Conservation (phyloP, 2,329 filamentous ascomycete genomes). For the Fusarium clavum region DNA sequence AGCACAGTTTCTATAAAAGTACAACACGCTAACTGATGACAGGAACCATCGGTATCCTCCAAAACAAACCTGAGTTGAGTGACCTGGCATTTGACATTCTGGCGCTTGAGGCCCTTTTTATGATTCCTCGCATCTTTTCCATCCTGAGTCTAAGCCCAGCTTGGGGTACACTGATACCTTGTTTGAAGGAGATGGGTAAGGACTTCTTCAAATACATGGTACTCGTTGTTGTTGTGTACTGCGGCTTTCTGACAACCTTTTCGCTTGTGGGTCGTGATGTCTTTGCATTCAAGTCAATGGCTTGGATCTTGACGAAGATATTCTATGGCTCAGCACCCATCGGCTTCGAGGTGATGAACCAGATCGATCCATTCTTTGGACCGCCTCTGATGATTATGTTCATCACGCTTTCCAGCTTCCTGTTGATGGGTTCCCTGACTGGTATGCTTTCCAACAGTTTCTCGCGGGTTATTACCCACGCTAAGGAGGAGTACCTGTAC, state of each 20-base stretch:
- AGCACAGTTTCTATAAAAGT: fast-evolving
- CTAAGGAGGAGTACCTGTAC: constrained; percentile 81
- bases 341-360: constrained; percentile 75
- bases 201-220: constrained; percentile 90
- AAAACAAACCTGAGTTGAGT: constrained; percentile 70
- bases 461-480: constrained; percentile 71
- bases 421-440: constrained; percentile 82
- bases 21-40: constrained; percentile 7
- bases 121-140: constrained; percentile 89
- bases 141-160: constrained; percentile 88
- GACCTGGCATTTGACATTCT: constrained; percentile 90
- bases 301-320: constrained; percentile 81
- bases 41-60: constrained; percentile 56
- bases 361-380: constrained; percentile 69
- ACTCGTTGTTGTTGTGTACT: constrained; percentile 82
- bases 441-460: constrained; percentile 83
- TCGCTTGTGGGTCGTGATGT: constrained; percentile 78
- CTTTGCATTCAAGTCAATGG: constrained; percentile 75
- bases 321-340: constrained; percentile 83
- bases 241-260: constrained; percentile 91
- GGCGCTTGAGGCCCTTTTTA: constrained; percentile 86
- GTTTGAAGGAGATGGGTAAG: constrained; percentile 93
- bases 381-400: constrained; percentile 77
- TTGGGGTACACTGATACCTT: constrained; percentile 90
- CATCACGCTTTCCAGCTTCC: constrained; percentile 80